Evolutionary conservation across 352 stramenopile genomes (phyloP), one percentile per base, ranked within the genome.

Genomic region (Globisporangium carolinianum): DNA sequence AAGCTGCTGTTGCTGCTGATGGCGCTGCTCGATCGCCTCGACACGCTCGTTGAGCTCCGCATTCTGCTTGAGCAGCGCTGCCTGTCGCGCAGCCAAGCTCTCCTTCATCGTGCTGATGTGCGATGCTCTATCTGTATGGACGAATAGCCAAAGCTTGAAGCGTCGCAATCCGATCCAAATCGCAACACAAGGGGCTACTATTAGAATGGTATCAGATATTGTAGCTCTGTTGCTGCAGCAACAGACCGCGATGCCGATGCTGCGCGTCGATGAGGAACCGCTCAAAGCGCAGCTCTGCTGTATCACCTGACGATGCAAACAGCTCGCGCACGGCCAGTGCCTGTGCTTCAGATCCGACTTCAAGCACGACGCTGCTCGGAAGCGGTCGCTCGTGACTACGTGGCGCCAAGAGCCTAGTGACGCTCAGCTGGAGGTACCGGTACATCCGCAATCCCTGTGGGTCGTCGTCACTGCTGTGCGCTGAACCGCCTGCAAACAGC

Each of bases 11-110:
- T 82, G 73, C 58, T 82, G 73, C 62, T 81, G 72, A 11, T 71
- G 71, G 43, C 73, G 75, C 43, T 83, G 73, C 51, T 89, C 76
- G 47, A 87, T 86, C 11, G 76, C 76, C 55, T 83, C 76, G 1
- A 89, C 79, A 37, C 78, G 69, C 48, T 86, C 71, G 42, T 89
- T 78, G 5, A 89, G 56, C 57, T 83, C 75, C 1, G 76, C 73
- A 37, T 89, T 89, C 50, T 87, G 72, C 53, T 68, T 74, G 54
- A 76, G 66, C 59, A 89, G 60, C 45, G 76, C 76, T 7, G 77
- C 79, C 51, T 87, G 79, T 0, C 79, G 67, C 52, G 60, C 79
- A 0, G 71, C 75, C 18, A 89, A 63, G 41, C 69, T 86, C 65
- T 85, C 71, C 47, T 86, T 85, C 79, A 89, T 87, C 24, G 24